A percentile compares a stretch with the other conserved stretches of the same genome.
Conservation (phyloP, 192 early-diverging fungal genomes). For the Chytriomyces hyalinus region DNA sequence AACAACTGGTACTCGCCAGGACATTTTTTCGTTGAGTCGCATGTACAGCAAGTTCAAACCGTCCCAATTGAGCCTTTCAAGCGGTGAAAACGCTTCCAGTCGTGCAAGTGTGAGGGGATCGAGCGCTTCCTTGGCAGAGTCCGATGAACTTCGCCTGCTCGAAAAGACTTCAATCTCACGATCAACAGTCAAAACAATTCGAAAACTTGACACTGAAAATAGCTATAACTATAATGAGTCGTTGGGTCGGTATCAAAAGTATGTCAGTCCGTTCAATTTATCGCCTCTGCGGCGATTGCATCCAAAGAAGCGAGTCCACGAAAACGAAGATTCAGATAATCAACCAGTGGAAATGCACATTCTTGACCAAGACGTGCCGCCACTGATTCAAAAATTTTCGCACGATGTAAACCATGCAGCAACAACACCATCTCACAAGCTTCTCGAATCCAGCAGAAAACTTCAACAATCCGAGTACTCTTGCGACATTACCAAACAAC, state of each 20-base stretch:
- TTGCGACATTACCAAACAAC: neutral
- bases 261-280: neutral
- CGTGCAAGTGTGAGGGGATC: no score
- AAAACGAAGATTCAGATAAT: no score
- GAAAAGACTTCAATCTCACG: neutral
- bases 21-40: no score
- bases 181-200: neutral
- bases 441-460: no score
- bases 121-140: neutral
- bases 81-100: no score
- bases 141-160: neutral
- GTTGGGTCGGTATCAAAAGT: neutral
- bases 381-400: neutral
- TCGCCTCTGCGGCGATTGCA: neutral
- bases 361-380: neutral
- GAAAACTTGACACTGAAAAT: neutral
- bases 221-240: neutral
- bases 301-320: neutral
- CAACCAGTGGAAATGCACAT: neutral
- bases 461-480: slow-evolving; percentile 2
- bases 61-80: no score
- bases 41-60: no score
- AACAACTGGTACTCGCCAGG: no score
- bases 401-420: no score
- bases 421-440: no score